Percentiles rank a stretch among this genome's conserved stretches.
Conservation (phyloP, 2,329 filamentous ascomycete genomes). For the Gnomoniopsis smithogilvyi region DNA sequence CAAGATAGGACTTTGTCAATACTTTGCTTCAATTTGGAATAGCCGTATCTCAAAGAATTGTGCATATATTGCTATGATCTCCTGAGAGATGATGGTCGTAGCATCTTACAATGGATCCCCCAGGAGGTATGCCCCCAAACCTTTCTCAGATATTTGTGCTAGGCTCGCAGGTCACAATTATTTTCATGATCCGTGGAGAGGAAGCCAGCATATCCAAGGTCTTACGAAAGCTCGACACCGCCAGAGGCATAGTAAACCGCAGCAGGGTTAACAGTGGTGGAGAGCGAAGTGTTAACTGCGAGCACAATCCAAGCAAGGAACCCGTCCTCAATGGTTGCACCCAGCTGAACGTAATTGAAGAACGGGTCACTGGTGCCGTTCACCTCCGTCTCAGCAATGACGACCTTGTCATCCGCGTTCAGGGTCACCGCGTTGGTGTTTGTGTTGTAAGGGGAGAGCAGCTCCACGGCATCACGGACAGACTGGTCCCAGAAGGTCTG, state of each 20-base stretch:
- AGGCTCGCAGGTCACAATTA: no score
- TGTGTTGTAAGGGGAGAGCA: slow-evolving; percentile 23
- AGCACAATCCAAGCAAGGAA: slow-evolving; percentile 27
- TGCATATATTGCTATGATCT: no score
- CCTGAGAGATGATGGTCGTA: no score
- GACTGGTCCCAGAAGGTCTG: slow-evolving; percentile 27
- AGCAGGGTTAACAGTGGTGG: slow-evolving; percentile 22
- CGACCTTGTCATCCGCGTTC: slow-evolving; percentile 24
- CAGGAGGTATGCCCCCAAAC: no score
- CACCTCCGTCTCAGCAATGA: slow-evolving; percentile 24
- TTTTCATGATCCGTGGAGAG: no score
- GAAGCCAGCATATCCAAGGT: no score
- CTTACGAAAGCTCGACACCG: neutral
- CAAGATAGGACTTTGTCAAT: no score
- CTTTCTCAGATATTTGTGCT: no score
- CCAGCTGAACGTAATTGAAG: slow-evolving; percentile 24
- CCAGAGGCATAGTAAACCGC: slow-evolving; percentile 18
- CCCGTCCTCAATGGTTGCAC: slow-evolving; percentile 22
- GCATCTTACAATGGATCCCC: no score
- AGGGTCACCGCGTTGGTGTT: slow-evolving; percentile 22
- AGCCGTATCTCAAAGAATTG: no score
- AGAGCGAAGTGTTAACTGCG: slow-evolving; percentile 23
- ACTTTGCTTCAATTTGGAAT: no score
- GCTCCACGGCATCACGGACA: slow-evolving; percentile 21
- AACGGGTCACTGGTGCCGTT: slow-evolving; percentile 27